A percentile compares a stretch with the other conserved stretches of the same genome.
These are phyloP conservation scores for Talaromyces sp. DNA, from an alignment of 2,329 filamentous ascomycete species.

Conservation along the genomic window DNA sequence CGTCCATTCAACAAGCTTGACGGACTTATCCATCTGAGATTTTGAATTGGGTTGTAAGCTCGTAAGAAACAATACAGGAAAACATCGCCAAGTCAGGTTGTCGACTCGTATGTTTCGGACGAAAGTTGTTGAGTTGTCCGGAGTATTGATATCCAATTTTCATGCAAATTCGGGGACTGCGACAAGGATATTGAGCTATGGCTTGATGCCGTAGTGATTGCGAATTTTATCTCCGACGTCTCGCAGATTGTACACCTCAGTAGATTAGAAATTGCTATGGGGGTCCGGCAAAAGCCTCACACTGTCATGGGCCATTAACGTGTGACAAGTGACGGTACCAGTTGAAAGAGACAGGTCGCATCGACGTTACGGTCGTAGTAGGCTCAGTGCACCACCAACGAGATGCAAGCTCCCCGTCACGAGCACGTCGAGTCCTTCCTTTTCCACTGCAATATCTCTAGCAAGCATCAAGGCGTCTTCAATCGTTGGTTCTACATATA, in stretches of 20 bases:
- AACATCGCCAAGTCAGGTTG: not conserved
- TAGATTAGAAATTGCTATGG: not conserved
- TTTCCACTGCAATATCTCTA: slow-evolving; percentile 21
- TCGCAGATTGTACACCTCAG: too few species aligned
- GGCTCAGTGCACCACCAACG: slow-evolving; percentile 29
- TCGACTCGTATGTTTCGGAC: not conserved
- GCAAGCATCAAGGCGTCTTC: slow-evolving; percentile 30
- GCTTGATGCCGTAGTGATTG: not conserved
- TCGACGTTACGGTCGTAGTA: slow-evolving; percentile 22
- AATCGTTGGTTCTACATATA: slow-evolving; percentile 28
- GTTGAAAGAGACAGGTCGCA: not conserved
- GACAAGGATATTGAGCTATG: not conserved
- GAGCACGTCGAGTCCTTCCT: slow-evolving; percentile 25
- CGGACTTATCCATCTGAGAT: not conserved
- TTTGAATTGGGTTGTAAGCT: not conserved
- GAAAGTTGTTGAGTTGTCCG: not conserved
- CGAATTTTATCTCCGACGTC: not conserved
- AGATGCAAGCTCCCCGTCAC: slow-evolving; percentile 30
- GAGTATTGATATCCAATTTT: not conserved
- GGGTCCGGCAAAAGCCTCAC: not conserved
- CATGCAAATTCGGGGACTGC: not conserved
- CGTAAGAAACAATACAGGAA: not conserved
- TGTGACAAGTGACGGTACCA: too few species aligned
- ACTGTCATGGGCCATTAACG: not conserved
- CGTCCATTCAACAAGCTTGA: not conserved